Evolutionary conservation across 164 flowering plant species (phyloP).

Genomic region (grape (Vitis vinifera)): DNA sequence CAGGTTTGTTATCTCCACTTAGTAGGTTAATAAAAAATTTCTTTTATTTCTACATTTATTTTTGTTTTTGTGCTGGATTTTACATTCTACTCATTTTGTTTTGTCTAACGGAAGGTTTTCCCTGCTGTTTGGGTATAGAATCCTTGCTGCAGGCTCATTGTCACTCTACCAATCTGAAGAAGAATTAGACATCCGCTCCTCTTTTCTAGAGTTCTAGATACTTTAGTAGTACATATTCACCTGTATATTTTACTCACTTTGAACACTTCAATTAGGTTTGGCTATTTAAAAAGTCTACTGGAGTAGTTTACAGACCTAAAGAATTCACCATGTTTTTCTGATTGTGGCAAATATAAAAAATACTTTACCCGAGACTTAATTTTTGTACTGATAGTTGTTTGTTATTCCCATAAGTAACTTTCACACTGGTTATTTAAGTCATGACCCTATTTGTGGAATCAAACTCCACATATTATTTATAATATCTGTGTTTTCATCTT

Average conservation of each 20-base stretch:
- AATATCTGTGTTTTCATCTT: no score
- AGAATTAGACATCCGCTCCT: conserved; percentile 36
- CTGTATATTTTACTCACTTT: not conserved
- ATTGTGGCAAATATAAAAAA: no score
- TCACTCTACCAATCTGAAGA: conserved; percentile 13
- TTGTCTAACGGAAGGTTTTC: conserved; percentile 14
- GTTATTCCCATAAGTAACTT: no score
- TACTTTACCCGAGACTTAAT: no score
- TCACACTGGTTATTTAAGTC: no score
- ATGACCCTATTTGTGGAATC: no score
- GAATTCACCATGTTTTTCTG: no score
- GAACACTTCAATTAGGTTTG: no score
- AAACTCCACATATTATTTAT: no score
- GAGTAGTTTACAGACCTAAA: no score
- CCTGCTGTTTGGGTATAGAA: conserved; percentile 27
- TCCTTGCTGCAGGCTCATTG: conserved; percentile 17
- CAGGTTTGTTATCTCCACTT: conserved; percentile 50
- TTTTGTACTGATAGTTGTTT: no score
- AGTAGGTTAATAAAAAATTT: not conserved
- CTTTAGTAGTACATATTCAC: not conserved
- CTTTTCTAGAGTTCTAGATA: conserved; percentile 35
- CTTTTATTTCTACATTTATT: not conserved
- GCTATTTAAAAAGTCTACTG: no score
- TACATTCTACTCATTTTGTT: not conserved
- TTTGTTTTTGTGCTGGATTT: not conserved